Conservation (phyloP, 1,284 basidiomycete species). For the Lignosus rhinocerotis region DNA sequence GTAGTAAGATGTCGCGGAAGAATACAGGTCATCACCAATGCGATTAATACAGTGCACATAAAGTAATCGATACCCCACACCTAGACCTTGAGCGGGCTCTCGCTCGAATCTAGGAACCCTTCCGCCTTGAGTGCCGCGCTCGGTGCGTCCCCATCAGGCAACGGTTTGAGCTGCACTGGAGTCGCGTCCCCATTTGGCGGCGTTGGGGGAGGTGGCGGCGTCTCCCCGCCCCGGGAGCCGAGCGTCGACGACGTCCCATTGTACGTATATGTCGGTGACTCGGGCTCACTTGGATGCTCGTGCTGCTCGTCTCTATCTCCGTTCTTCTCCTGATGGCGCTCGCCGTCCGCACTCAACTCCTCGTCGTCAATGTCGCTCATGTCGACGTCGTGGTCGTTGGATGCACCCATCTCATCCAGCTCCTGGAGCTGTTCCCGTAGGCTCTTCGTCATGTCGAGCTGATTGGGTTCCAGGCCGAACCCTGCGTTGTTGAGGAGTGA, state of each 20-base stretch:
- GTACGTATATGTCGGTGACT: slow-evolving; percentile 23
- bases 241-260: slow-evolving; percentile 7
- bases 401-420: slow-evolving; percentile 46
- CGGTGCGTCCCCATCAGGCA: slow-evolving; percentile 61
- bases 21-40: slow-evolving; percentile 7
- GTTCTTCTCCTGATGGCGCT: slow-evolving; percentile 20
- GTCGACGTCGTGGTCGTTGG: slow-evolving; percentile 30
- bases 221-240: slow-evolving; percentile 41
- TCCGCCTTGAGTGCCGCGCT: slow-evolving; percentile 62
- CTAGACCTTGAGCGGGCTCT: slow-evolving; percentile 62
- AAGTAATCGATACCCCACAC: slow-evolving; percentile 11
- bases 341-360: slow-evolving; percentile 15
- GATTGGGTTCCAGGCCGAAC: slow-evolving; percentile 39
- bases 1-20: slow-evolving; percentile 5
- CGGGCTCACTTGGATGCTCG: slow-evolving; percentile 21
- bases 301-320: not conserved
- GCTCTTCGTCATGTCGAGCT: slow-evolving; percentile 51
- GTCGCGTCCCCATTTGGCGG: slow-evolving; percentile 46
- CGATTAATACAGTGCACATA: slow-evolving; percentile 25
- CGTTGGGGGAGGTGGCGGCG: slow-evolving; percentile 45
- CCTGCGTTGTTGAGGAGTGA: slow-evolving; percentile 49
- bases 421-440: slow-evolving; percentile 63
- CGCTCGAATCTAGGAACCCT: slow-evolving; percentile 72
- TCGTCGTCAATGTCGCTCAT: slow-evolving; percentile 26
- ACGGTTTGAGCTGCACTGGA: slow-evolving; percentile 45